Conservation (phyloP, 768 basidiomycete genomes). For the Leccinum ochraceum region DNA sequence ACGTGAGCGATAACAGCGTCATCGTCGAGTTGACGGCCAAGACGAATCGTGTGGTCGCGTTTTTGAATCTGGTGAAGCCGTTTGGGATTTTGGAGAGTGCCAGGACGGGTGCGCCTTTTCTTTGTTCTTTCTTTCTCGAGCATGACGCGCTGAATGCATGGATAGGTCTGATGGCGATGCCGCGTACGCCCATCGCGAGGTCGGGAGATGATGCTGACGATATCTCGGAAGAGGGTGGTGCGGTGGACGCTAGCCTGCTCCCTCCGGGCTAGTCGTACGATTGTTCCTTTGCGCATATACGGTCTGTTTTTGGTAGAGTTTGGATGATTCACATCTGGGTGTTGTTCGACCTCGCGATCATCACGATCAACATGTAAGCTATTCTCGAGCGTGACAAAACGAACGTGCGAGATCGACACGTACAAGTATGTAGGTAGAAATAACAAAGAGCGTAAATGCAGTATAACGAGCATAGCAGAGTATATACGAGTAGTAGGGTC, state of each 20-base stretch:
- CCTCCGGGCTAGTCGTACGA: slow-evolving; percentile 75
- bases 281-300: no score
- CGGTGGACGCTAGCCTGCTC: slow-evolving; percentile 88
- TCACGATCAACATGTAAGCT: no score
- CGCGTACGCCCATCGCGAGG: slow-evolving; percentile 83
- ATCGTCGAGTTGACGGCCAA: slow-evolving; percentile 96
- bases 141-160: background rate
- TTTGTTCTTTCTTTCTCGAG: no score
- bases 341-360: no score
- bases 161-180: slow-evolving; percentile 96
- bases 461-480: no score
- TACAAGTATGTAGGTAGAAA: background rate
- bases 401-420: no score
- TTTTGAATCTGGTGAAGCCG: slow-evolving; percentile 86
- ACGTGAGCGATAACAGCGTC: slow-evolving; percentile 91
- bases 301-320: no score
- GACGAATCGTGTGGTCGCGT: slow-evolving; percentile 88
- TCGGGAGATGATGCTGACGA: slow-evolving; percentile 60
- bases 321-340: no score
- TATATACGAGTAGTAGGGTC: no score
- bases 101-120: slow-evolving; percentile 69
- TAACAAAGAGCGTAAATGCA: background rate
- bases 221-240: slow-evolving; percentile 48
- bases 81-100: slow-evolving; percentile 97
- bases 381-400: no score